Percentiles rank a stretch among this genome's conserved stretches.
Conservation (phyloP, 768 basidiomycete genomes). For the Nidularia pulvinata region DNA sequence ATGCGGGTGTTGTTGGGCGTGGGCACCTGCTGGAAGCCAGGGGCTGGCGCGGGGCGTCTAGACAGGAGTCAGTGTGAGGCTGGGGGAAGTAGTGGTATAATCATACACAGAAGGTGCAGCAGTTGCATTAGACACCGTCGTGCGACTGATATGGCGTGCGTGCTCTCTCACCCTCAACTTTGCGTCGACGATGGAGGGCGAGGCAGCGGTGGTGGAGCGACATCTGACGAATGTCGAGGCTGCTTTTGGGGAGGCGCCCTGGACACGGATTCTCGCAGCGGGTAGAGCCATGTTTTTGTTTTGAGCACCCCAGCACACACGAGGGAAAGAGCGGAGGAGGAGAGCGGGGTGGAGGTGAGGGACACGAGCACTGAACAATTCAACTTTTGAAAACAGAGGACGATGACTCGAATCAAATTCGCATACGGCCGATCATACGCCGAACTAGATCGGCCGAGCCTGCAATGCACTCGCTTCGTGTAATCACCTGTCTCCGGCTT, state of each 20-base stretch:
- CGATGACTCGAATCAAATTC: too few species aligned
- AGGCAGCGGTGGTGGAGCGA: conserved; percentile 46
- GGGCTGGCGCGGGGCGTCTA: conserved; percentile 67
- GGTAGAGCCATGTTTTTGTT: conserved; percentile 1
- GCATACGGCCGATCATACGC: too few species aligned
- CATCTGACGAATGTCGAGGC: conserved; percentile 38
- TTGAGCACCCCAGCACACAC: too few species aligned
- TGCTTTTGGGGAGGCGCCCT: conserved; percentile 13
- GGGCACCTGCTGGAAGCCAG: conserved; percentile 44
- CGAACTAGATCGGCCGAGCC: too few species aligned
- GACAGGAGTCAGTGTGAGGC: conserved; percentile 1
- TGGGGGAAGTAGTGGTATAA: neutral
- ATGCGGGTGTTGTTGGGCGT: conserved; percentile 30
- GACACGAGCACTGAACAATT: too few species aligned
- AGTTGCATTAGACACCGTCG: conserved; percentile 57
- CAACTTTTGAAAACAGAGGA: too few species aligned
- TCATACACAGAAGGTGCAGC: conserved; percentile 64
- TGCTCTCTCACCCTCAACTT: conserved; percentile 81
- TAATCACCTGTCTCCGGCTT: too few species aligned
- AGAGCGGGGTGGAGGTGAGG: too few species aligned
- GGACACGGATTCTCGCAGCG: conserved; percentile 5
- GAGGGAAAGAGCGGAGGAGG: too few species aligned
- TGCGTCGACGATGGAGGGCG: conserved; percentile 67
- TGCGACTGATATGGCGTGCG: conserved; percentile 73
- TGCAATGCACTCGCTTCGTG: too few species aligned